phyloP scores from a whole-genome alignment of 148 eudicot species.

The Rhododendron simsii region DNA sequence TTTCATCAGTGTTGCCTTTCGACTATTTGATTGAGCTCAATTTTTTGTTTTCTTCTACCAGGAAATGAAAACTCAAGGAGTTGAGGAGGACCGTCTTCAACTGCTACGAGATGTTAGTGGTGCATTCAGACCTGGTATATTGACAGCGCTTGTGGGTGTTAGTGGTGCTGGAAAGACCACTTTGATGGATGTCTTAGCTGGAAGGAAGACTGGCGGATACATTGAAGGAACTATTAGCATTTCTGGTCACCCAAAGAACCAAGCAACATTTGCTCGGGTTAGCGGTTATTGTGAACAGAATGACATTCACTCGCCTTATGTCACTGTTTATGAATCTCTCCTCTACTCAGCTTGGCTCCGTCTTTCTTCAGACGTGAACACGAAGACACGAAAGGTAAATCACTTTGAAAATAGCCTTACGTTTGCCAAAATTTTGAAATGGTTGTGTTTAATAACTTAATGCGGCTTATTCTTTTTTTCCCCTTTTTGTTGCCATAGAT shows the following conservation, averaged over 20 bases:
- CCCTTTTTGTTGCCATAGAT: slow-evolving; percentile 21
- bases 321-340: slow-evolving; percentile 70
- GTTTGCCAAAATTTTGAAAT: not conserved
- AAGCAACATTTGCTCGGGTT: slow-evolving; percentile 64
- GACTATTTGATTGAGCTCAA: not conserved
- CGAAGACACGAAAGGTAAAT: slow-evolving; percentile 41
- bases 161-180: slow-evolving; percentile 83
- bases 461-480: not conserved
- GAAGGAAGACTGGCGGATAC: slow-evolving; percentile 67
- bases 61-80: slow-evolving; percentile 60
- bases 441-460: not conserved
- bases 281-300: slow-evolving; percentile 75
- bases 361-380: slow-evolving; percentile 43
- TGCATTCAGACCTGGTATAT: slow-evolving; percentile 61
- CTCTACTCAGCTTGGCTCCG: slow-evolving; percentile 75
- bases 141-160: slow-evolving; percentile 79
- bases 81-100: slow-evolving; percentile 50
- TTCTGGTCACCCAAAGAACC: slow-evolving; percentile 66
- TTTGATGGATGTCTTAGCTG: slow-evolving; percentile 70
- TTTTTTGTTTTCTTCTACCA: slow-evolving; percentile 14
- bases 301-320: slow-evolving; percentile 70
- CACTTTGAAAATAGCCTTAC: not conserved
- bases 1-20: not conserved
- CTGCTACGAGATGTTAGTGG: slow-evolving; percentile 66
- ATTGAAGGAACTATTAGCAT: slow-evolving; percentile 51